Conservation (phyloP, 306 rosid genomes). For the Ormosia emarginata region DNA sequence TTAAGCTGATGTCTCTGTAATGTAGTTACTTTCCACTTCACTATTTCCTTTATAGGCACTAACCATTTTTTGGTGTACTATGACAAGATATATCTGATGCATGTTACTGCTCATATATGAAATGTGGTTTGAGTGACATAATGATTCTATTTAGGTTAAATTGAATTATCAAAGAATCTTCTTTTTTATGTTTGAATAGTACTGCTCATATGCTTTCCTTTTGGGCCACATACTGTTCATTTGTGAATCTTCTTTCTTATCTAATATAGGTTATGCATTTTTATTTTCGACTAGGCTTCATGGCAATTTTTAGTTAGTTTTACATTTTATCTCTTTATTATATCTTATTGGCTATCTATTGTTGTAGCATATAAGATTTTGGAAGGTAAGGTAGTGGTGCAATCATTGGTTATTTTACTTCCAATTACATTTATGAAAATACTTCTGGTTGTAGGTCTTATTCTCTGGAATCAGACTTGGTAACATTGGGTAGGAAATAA, state of each 20-base stretch:
- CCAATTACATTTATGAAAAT: background rate
- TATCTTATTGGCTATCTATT: background rate
- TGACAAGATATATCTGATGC: background rate
- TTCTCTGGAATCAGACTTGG: constrained; percentile 89
- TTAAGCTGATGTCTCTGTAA: background rate
- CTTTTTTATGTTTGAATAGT: background rate
- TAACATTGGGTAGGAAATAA: constrained; percentile 81
- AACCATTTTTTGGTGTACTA: background rate
- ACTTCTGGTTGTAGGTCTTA: constrained; percentile 63
- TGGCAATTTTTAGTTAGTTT: background rate
- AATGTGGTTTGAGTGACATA: background rate
- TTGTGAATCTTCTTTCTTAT: background rate
- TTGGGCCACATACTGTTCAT: background rate
- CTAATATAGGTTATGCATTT: background rate
- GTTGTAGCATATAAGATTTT: background rate
- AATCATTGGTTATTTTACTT: constrained; percentile 12
- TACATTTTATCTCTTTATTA: background rate
- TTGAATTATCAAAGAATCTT: background rate
- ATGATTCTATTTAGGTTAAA: background rate
- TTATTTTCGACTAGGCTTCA: background rate
- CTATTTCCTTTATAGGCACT: background rate
- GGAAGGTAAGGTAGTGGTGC: background rate
- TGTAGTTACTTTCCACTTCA: background rate
- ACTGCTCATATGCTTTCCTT: background rate
- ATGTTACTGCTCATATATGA: background rate